Conservation (phyloP, 2,329 filamentous ascomycete species). For the Tympanopsis confertula region DNA sequence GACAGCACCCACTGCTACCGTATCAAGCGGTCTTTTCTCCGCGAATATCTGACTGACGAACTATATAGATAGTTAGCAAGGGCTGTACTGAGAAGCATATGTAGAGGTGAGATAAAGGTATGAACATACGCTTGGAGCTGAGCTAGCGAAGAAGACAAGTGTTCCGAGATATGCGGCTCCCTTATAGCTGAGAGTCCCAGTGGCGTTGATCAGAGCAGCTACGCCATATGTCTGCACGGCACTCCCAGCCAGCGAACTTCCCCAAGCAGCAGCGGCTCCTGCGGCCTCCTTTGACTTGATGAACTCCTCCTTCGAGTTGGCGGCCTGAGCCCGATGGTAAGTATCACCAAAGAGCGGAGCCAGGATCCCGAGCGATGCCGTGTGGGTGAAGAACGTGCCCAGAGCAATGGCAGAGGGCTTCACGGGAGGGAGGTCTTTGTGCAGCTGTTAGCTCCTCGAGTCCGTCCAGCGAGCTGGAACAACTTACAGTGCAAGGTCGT, state of each 20-base stretch:
- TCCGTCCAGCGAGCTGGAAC: not conserved
- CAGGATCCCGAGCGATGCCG: slow-evolving; percentile 76
- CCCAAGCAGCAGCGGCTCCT: slow-evolving; percentile 78
- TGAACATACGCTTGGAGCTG: slow-evolving; percentile 72
- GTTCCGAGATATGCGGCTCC: slow-evolving; percentile 86
- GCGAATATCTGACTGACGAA: slow-evolving; percentile 77
- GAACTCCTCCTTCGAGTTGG: slow-evolving; percentile 96
- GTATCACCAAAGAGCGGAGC: slow-evolving; percentile 85
- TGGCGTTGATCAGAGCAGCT: slow-evolving; percentile 84
- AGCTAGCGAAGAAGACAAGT: slow-evolving; percentile 82
- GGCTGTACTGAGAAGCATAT: too few species aligned
- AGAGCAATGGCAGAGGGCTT: slow-evolving; percentile 97
- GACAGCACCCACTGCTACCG: slow-evolving; percentile 72
- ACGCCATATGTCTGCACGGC: slow-evolving; percentile 83
- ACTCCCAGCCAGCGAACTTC: slow-evolving; percentile 79
- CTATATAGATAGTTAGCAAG: slow-evolving; percentile 28
- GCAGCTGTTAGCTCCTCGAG: not conserved
- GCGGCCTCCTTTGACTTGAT: slow-evolving; percentile 84
- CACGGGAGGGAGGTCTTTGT: slow-evolving; percentile 55
- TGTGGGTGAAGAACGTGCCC: slow-evolving; percentile 92
- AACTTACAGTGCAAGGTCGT: slow-evolving; percentile 1
- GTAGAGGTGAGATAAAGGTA: too few species aligned
- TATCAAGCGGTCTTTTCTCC: slow-evolving; percentile 86
- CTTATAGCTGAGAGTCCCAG: slow-evolving; percentile 91
- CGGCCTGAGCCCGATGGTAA: slow-evolving; percentile 80